Conservation (phyloP, 2,329 filamentous ascomycete genomes). For the Scorias spongiosa region DNA sequence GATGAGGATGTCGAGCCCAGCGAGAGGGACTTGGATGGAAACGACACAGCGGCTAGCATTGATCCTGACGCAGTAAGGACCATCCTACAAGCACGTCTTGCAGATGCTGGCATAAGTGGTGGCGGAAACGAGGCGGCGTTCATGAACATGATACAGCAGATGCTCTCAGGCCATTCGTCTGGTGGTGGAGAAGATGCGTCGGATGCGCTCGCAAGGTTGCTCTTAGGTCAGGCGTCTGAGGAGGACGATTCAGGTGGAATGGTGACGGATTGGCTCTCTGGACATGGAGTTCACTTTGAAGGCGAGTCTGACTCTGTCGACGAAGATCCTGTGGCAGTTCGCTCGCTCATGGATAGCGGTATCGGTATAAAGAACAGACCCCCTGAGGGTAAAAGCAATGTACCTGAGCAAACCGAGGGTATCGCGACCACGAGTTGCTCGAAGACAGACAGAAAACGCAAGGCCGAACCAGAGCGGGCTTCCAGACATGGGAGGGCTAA, state of each 20-base stretch:
- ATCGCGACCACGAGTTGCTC: not conserved
- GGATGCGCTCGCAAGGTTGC: slow-evolving; percentile 26
- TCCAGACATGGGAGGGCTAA: not conserved
- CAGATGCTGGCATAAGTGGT: slow-evolving; percentile 15
- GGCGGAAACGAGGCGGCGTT: slow-evolving; percentile 28
- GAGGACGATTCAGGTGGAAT: slow-evolving; percentile 13
- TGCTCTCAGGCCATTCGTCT: slow-evolving; percentile 24
- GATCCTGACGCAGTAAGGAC: slow-evolving; percentile 25
- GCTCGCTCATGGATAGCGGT: not conserved
- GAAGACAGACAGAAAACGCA: slow-evolving; percentile 54
- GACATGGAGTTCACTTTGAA: slow-evolving; percentile 16
- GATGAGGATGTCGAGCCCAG: slow-evolving; percentile 8
- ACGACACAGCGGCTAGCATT: slow-evolving; percentile 10
- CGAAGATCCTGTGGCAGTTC: not conserved
- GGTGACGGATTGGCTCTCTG: slow-evolving; percentile 18
- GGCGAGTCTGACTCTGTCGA: slow-evolving; percentile 9
- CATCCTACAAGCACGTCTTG: slow-evolving; percentile 16
- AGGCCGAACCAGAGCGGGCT: slow-evolving; percentile 36
- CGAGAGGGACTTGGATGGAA: slow-evolving; percentile 8
- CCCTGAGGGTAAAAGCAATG: not conserved
- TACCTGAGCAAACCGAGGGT: not conserved
- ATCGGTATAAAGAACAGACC: not conserved
- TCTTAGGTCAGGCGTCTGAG: slow-evolving; percentile 22
- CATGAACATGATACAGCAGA: slow-evolving; percentile 28
- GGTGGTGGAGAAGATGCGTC: slow-evolving; percentile 24